Conservation (phyloP, 129 eudicot species). For the Centaurea solstitialis region DNA sequence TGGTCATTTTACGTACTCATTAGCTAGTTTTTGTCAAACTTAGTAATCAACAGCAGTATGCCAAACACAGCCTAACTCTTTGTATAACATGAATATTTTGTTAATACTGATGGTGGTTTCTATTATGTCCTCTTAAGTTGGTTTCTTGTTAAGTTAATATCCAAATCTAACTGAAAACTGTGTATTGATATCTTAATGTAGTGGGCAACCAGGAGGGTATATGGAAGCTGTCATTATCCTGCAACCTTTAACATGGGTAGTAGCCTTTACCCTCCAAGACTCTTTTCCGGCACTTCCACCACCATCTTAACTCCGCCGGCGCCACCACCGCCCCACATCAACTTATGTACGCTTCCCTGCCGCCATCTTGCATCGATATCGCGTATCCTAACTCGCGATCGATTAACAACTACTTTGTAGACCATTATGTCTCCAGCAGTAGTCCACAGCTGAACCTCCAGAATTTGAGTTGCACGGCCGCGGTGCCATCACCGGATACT, state of each 20-base stretch:
- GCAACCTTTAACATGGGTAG: constrained; percentile 24
- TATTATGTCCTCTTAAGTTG: not conserved
- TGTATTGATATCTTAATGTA: constrained; percentile 17
- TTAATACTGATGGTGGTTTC: not conserved
- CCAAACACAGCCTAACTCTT: too few relatives aligned
- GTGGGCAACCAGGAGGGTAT: constrained; percentile 50
- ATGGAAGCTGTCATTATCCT: constrained; percentile 53
- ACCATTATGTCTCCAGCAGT: constrained; percentile 31
- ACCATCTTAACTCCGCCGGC: constrained; percentile 37
- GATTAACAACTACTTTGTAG: constrained; percentile 57
- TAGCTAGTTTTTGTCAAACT: too few relatives aligned
- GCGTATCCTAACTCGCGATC: constrained; percentile 32
- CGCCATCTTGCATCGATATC: constrained; percentile 36
- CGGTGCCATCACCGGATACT: constrained; percentile 9
- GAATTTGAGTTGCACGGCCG: constrained; percentile 13
- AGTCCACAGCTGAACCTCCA: constrained; percentile 16
- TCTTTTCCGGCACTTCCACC: constrained; percentile 38
- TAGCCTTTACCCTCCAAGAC: constrained; percentile 48
- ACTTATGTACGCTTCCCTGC: constrained; percentile 45
- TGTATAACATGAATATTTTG: not conserved
- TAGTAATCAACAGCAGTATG: too few relatives aligned
- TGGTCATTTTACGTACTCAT: too few relatives aligned
- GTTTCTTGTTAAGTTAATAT: not conserved
- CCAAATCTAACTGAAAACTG: not conserved
- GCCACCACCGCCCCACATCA: constrained; percentile 38